A percentile compares a stretch with the other conserved stretches of the same genome.
phyloP scores from a whole-genome alignment of 2,329 filamentous ascomycete species.

The Trichoderma sp. region DNA sequence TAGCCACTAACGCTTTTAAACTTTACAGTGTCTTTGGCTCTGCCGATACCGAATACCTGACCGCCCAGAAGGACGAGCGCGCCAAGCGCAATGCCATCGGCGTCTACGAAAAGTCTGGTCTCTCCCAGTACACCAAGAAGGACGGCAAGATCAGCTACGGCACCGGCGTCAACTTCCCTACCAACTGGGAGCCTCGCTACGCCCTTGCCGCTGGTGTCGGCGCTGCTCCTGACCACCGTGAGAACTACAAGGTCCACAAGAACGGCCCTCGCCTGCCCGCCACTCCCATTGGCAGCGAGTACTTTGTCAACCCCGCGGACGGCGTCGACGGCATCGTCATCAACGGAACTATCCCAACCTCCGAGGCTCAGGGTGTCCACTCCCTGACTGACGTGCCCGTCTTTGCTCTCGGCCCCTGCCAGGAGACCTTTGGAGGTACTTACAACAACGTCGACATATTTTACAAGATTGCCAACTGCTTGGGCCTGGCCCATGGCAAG shows the following conservation, averaged over 20 bases:
- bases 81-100: constrained; percentile 74
- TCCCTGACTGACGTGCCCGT: constrained; percentile 76
- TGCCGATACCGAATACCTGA: constrained; percentile 76
- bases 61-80: constrained; percentile 62
- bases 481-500: constrained; percentile 49
- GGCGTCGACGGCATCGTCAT: constrained; percentile 64
- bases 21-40: constrained; percentile 63
- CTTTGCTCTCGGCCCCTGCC: constrained; percentile 75
- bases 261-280: constrained; percentile 62
- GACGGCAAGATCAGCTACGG: constrained; percentile 62
- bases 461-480: constrained; percentile 67
- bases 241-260: constrained; percentile 72
- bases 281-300: constrained; percentile 51
- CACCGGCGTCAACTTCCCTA: constrained; percentile 73
- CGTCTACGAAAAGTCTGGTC: constrained; percentile 68
- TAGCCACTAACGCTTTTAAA: constrained; percentile 4
- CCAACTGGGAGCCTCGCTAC: constrained; percentile 82
- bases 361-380: constrained; percentile 67
- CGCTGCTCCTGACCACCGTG: constrained; percentile 70
- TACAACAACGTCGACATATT: constrained; percentile 72
- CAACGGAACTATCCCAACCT: constrained; percentile 69
- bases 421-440: constrained; percentile 70
- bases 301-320: constrained; percentile 68
- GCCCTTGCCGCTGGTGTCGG: constrained; percentile 71
- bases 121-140: constrained; percentile 68